A percentile compares a stretch with the other conserved stretches of the same genome.
phyloP scores from a whole-genome alignment of 495 filamentous ascomycete genomes.

The Penicilliopsis zonata region DNA sequence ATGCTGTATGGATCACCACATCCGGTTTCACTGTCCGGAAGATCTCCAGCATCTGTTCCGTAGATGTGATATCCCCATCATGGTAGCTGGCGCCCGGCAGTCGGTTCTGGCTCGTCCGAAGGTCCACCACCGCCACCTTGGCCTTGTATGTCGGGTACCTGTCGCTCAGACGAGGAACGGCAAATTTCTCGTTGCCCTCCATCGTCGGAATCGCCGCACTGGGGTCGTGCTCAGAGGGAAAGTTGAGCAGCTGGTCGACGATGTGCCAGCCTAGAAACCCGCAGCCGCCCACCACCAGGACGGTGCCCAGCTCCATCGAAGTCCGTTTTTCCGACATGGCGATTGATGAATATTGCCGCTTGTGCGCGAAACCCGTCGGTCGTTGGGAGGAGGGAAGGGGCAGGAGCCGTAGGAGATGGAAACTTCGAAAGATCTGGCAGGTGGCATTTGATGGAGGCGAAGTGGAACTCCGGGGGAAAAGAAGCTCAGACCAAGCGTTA shows the following conservation, averaged over 20 bases:
- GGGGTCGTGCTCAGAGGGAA: constrained; percentile 35
- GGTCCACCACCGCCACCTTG: constrained; percentile 73
- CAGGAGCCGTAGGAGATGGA: no score
- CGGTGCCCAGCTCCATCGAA: constrained; percentile 30
- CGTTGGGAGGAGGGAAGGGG: no score
- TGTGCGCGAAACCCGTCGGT: no score
- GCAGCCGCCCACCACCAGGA: constrained; percentile 45
- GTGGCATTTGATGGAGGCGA: no score
- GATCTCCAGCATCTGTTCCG: constrained; percentile 46
- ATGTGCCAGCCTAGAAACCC: constrained; percentile 50
- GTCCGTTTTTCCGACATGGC: constrained; percentile 23
- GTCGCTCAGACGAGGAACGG: constrained; percentile 24
- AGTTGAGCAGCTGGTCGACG: constrained; percentile 42
- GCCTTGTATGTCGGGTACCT: constrained; percentile 34
- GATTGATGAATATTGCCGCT: no score
- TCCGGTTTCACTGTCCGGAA: constrained; percentile 66
- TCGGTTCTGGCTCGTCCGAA: constrained; percentile 65
- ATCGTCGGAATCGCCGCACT: constrained; percentile 28
- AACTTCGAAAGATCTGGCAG: no score
- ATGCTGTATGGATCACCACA: constrained; percentile 92
- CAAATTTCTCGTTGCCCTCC: constrained; percentile 26
- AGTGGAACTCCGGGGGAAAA: no score
- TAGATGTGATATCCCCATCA: constrained; percentile 78
- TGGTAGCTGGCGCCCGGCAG: constrained; percentile 65
- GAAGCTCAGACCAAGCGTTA: no score